Base-by-base conservation (phyloP, 192 early-diverging fungal species). In the Dissophora ornata region DNA sequence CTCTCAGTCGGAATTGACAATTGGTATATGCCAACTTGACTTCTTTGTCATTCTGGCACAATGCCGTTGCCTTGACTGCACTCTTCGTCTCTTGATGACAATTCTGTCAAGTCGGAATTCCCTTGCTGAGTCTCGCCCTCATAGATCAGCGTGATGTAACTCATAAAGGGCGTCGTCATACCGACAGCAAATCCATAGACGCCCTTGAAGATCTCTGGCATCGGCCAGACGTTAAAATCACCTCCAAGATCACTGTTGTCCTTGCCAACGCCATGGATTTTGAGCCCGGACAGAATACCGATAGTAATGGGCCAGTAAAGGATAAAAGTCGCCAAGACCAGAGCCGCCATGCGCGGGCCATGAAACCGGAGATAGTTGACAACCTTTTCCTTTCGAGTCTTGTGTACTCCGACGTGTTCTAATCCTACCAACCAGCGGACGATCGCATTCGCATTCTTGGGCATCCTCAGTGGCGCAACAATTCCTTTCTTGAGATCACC, bases 121-220 rank as follows among this genome's bases (percentile, higher is more conserved):
- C 33, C 36, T 40, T 24, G 19, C 25, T 29, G 21, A 21, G 46
- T 63, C 44, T 70, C 68, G 4, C 68, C 68, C 28, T 34, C 33
- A n/a, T 55, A 70, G 28, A 70, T 70, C 34, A 70, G 30, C 3
- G 48, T 21, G 11, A 62, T 42, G 48, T 70, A 70, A 12, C 42
- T 49, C 7, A 70, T 22, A 18, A 61, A 70, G 5, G 68, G 68
- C 8, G 68, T 70, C 4, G 68, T 70, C 40, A 62, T 18, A 4
- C 68, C 68, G 3, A 70, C 7, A 8, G 42, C 50, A 22, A 38
- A 22, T 0, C 59, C 59, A 41, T 57, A 70, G 33, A 70, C 32
- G 9, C 41, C 50, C 52, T 70, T 70, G 15, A 70, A 70, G 45
- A 70, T 62, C 52, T 70, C 40, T 41, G 68, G 68, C 21, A 70